Percentiles rank a stretch among this genome's conserved stretches.
Conservation (phyloP, 2,329 filamentous ascomycete genomes). For the Scolecobasidium constrictum region DNA sequence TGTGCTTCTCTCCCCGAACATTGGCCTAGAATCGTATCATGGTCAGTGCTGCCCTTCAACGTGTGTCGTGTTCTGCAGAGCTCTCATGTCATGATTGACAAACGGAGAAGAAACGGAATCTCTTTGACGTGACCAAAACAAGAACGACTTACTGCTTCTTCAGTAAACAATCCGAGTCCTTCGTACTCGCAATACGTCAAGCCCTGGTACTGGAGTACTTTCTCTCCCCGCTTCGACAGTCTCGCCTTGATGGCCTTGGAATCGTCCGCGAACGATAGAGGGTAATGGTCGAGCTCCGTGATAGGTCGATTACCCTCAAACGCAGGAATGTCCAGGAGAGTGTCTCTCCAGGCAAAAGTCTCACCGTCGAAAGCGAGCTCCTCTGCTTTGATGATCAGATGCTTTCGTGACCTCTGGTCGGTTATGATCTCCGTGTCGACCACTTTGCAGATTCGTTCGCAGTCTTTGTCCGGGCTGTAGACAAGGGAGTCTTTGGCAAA, state of each 20-base stretch:
- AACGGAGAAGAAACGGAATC: no score
- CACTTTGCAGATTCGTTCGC: slow-evolving; percentile 31
- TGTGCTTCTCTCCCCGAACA: slow-evolving; percentile 6
- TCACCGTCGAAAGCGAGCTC: slow-evolving; percentile 19
- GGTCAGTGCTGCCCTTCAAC: no score
- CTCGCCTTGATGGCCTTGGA: slow-evolving; percentile 51
- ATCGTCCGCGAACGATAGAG: slow-evolving; percentile 68
- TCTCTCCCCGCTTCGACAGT: slow-evolving; percentile 71
- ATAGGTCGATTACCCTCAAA: slow-evolving; percentile 45
- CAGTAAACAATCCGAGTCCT: slow-evolving; percentile 71
- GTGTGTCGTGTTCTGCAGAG: no score
- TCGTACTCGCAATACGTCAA: slow-evolving; percentile 76
- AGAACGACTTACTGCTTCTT: background rate
- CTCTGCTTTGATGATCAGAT: slow-evolving; percentile 3
- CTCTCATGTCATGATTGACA: no score
- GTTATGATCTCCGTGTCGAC: slow-evolving; percentile 2
- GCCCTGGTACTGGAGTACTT: slow-evolving; percentile 67
- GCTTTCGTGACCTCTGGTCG: background rate
- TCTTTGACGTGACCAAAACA: no score
- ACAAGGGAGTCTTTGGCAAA: slow-evolving; percentile 30
- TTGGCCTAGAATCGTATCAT: no score
- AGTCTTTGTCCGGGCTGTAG: slow-evolving; percentile 29
- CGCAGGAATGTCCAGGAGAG: slow-evolving; percentile 18
- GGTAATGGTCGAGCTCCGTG: slow-evolving; percentile 64
- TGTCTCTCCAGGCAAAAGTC: slow-evolving; percentile 31